Evolutionary conservation across 2,329 filamentous ascomycete species (phyloP).

Genomic region (Davidsoniella eucalypti): DNA sequence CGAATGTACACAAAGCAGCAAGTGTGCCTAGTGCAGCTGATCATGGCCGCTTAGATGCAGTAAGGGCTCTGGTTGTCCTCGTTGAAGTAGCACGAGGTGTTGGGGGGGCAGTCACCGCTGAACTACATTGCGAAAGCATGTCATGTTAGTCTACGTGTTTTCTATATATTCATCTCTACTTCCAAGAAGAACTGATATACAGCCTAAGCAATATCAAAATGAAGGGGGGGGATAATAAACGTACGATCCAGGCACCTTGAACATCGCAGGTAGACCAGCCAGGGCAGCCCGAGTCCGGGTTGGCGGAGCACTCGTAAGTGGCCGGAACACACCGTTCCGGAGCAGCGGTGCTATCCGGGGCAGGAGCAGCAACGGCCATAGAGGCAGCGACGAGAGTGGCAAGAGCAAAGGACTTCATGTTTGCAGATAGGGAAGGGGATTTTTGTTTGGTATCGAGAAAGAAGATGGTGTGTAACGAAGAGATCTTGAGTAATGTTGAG

Average conservation of each 20-base stretch:
- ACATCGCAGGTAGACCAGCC: slow-evolving; percentile 23
- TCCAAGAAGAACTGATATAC: neutral
- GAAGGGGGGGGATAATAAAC: slow-evolving; percentile 10
- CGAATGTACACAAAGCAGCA: neutral
- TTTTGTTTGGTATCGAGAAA: neutral
- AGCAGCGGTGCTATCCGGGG: slow-evolving; percentile 6
- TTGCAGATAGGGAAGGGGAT: neutral
- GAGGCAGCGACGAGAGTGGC: neutral
- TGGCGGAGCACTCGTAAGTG: slow-evolving; percentile 20
- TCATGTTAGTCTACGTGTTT: neutral
- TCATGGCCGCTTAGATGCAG: slow-evolving; percentile 17
- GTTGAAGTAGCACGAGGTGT: slow-evolving; percentile 23
- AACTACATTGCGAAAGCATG: slow-evolving; percentile 15
- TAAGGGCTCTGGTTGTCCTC: slow-evolving; percentile 22
- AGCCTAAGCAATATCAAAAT: neutral
- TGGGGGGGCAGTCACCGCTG: slow-evolving; percentile 21
- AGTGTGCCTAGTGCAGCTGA: neutral
- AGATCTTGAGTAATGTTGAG: neutral
- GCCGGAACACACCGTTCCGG: slow-evolving; percentile 18
- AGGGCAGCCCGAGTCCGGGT: slow-evolving; percentile 10
- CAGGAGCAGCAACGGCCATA: neutral
- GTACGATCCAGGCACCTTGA: slow-evolving; percentile 20
- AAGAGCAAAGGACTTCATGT: neutral
- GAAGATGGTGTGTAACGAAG: neutral
- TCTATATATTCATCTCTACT: neutral